These are phyloP conservation scores for Daedaleopsis nitida DNA, from an alignment of 768 basidiomycete species.

Conservation along the genomic window DNA sequence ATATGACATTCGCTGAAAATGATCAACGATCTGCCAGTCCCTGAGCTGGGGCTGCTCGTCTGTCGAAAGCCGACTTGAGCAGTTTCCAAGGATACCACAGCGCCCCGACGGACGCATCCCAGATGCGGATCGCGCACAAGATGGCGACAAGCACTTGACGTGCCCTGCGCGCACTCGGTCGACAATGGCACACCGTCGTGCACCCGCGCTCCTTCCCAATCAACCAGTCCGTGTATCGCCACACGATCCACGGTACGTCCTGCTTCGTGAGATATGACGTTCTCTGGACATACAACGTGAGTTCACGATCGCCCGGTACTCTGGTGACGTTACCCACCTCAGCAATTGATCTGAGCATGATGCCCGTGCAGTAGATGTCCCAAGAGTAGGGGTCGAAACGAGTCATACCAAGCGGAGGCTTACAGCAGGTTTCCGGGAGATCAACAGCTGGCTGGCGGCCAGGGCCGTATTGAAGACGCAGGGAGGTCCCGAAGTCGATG, in stretches of 20 bases:
- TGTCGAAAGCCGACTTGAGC: no score
- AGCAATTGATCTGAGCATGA: neutral
- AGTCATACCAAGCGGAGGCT: neutral
- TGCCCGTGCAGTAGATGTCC: constrained; percentile 11
- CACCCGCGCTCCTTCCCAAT: neutral
- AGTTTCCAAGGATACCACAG: no score
- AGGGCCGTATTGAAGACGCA: neutral
- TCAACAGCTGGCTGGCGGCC: constrained; percentile 2
- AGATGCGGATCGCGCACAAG: neutral
- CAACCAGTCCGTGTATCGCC: neutral
- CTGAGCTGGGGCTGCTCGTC: no score
- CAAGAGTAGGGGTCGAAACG: constrained; percentile 15
- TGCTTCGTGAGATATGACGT: neutral
- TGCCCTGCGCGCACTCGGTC: neutral
- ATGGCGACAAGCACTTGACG: neutral
- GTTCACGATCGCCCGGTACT: no score
- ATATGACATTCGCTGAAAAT: no score
- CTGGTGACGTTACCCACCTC: neutral
- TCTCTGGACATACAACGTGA: neutral
- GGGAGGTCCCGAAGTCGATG: constrained; percentile 9
- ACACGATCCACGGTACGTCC: neutral
- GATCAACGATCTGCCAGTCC: no score
- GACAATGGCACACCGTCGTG: neutral
- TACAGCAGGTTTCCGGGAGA: neutral
- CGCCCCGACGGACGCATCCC: neutral